Percentiles rank a stretch among this genome's conserved stretches.
Conservation (phyloP, 106 monocot genomes). For the Platanthera guangdongensis region DNA sequence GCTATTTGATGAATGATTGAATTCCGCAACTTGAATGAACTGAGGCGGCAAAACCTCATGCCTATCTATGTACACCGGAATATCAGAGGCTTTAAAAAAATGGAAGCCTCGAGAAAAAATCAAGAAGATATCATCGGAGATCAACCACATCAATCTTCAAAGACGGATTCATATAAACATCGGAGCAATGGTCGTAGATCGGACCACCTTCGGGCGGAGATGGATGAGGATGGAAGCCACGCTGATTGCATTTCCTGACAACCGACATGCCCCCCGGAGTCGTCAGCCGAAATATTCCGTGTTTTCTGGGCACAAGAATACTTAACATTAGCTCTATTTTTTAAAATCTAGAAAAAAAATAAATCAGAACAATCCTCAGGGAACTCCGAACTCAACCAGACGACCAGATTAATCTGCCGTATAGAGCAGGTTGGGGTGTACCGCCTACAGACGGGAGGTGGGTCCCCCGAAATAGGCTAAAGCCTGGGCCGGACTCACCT, state of each 20-base stretch:
- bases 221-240: slow-evolving; percentile 74
- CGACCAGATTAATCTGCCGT: no score
- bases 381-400: no score
- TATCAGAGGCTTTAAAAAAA: neutral
- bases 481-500: no score
- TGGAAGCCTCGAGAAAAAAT: neutral
- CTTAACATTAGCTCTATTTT: neutral
- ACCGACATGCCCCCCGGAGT: slow-evolving; percentile 78
- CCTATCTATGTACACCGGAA: neutral
- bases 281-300: slow-evolving; percentile 78
- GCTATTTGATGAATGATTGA: neutral
- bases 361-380: no score
- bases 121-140: slow-evolving; percentile 24
- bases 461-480: no score
- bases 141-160: slow-evolving; percentile 77
- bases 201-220: slow-evolving; percentile 46
- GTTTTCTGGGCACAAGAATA: slow-evolving; percentile 27
- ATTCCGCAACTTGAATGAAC: neutral
- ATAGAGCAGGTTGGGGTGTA: no score
- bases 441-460: no score
- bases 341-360: no score
- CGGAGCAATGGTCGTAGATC: slow-evolving; percentile 54
- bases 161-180: slow-evolving; percentile 60
- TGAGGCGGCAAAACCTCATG: neutral
- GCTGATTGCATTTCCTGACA: slow-evolving; percentile 50